Conservation (phyloP, 169 alveolate genomes). For the Babesia gibsoni region DNA sequence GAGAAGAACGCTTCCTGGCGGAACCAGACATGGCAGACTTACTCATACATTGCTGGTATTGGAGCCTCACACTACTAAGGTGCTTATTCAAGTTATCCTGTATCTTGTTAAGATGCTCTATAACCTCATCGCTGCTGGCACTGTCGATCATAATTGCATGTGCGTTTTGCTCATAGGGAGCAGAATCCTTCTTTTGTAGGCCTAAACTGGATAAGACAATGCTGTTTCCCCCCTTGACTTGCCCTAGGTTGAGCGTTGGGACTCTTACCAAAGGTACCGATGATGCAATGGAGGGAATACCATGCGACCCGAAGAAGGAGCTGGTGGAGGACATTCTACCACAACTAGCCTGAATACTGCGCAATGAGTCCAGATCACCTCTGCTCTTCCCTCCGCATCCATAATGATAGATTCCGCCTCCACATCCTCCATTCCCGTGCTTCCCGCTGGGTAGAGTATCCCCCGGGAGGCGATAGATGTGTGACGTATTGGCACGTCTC, state of each 20-base stretch:
- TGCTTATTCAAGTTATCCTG: slow-evolving; percentile 17
- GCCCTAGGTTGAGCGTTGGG: slow-evolving; percentile 25
- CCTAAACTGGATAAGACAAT: slow-evolving; percentile 19
- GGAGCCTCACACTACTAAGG: slow-evolving; percentile 33
- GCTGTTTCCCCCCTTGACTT: background rate
- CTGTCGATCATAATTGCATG: background rate
- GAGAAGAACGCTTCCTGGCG: background rate
- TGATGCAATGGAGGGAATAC: too few relatives aligned
- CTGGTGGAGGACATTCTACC: too few relatives aligned
- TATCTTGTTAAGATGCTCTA: slow-evolving; percentile 21
- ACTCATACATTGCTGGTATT: slow-evolving; percentile 27
- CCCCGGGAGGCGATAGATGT: too few relatives aligned
- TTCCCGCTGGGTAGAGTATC: too few relatives aligned
- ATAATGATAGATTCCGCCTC: too few relatives aligned
- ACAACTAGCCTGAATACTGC: too few relatives aligned
- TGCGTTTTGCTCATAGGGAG: background rate
- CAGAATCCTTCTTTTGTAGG: slow-evolving; percentile 11
- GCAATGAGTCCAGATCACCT: too few relatives aligned
- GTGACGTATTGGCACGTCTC: too few relatives aligned
- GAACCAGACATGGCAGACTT: slow-evolving; percentile 3
- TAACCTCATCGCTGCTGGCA: background rate
- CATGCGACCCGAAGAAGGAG: too few relatives aligned
- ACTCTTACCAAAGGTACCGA: slow-evolving; percentile 1
- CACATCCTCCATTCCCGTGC: too few relatives aligned
- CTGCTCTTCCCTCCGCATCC: too few relatives aligned